Conservation (phyloP, 2,329 filamentous ascomycete genomes). For the Pseudogymnoascus sp. region DNA sequence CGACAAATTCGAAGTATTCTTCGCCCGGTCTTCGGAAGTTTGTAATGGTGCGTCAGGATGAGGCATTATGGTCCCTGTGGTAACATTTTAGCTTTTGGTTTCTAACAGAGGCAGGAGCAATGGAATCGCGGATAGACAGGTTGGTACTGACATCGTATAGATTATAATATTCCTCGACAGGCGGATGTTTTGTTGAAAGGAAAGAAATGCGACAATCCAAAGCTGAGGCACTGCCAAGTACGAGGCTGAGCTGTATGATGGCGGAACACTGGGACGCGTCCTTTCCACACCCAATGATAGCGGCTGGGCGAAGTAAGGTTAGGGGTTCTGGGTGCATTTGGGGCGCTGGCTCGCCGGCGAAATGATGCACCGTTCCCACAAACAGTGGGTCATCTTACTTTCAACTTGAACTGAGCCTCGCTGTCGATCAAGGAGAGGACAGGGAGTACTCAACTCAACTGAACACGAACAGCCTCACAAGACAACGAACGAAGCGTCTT, state of each 20-base stretch:
- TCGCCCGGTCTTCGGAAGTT: constrained; percentile 14
- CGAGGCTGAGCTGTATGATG: constrained; percentile 3
- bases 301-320: not conserved
- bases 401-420: not conserved
- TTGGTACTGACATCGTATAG: constrained; percentile 4
- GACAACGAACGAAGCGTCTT: not conserved
- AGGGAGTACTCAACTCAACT: not conserved
- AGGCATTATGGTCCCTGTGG: constrained; percentile 18
- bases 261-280: not conserved
- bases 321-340: not conserved
- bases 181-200: not conserved
- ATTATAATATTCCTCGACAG: not conserved
- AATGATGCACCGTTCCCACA: constrained; percentile 4
- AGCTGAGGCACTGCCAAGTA: not conserved
- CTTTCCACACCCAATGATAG: not conserved
- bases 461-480: not conserved
- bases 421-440: not conserved
- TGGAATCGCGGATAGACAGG: not conserved
- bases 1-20: constrained; percentile 23
- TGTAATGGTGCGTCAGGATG: constrained; percentile 17
- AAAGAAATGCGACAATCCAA: not conserved
- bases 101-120: not conserved
- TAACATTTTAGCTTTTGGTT: not conserved
- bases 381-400: constrained; percentile 1
- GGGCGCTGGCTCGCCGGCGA: not conserved